A percentile compares a stretch with the other conserved stretches of the same genome.
Evolutionary conservation across 2,329 filamentous ascomycete species (phyloP).

Genomic region (Apiospora rasikravindrae): DNA sequence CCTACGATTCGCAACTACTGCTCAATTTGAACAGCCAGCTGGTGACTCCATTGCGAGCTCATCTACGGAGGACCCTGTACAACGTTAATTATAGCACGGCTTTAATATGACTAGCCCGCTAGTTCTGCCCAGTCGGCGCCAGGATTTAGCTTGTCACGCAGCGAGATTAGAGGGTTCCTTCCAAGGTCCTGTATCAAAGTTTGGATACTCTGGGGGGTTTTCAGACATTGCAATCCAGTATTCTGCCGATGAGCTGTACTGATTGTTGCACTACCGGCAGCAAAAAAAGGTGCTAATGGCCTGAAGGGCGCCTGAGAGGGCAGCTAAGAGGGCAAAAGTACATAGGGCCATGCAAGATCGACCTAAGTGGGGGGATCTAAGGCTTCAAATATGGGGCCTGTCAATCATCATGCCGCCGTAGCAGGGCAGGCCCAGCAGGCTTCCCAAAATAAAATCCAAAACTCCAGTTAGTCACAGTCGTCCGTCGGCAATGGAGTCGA

Average conservation of each 20-base stretch:
- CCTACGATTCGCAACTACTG: neutral
- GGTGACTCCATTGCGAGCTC: neutral
- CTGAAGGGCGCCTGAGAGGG: neutral
- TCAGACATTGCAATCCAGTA: neutral
- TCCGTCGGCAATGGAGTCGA: neutral
- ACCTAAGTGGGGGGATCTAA: conserved; percentile 16
- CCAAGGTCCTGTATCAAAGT: neutral
- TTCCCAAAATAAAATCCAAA: conserved; percentile 4
- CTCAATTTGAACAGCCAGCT: conserved; percentile 7
- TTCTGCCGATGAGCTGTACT: neutral
- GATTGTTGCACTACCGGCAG: neutral
- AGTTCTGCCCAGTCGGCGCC: neutral
- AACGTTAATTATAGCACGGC: conserved; percentile 14
- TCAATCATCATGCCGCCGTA: conserved; percentile 8
- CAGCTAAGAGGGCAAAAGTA: neutral
- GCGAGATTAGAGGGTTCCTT: neutral
- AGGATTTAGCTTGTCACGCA: neutral
- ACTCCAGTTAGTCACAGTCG: neutral
- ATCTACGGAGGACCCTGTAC: neutral
- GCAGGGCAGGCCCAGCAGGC: neutral
- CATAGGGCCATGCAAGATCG: conserved; percentile 9
- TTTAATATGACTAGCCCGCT: neutral
- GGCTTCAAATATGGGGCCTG: conserved; percentile 12
- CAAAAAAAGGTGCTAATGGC: too few relatives aligned
- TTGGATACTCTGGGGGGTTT: neutral